A percentile compares a stretch with the other conserved stretches of the same genome.
phyloP scores from a whole-genome alignment of 179 eudicot genomes.

The Sideroxylon spinosum region DNA sequence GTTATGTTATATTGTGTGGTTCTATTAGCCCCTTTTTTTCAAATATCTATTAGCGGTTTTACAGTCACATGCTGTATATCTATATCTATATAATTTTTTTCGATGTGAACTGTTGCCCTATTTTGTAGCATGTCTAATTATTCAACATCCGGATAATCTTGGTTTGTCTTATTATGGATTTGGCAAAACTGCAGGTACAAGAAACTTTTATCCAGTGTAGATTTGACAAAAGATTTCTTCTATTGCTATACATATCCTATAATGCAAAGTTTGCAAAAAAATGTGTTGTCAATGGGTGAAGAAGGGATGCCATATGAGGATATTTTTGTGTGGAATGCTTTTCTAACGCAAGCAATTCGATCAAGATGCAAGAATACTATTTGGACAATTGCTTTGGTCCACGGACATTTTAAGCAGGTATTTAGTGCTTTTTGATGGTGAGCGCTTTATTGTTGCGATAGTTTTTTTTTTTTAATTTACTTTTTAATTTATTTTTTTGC shows the following conservation, averaged over 20 bases:
- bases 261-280: slow-evolving; percentile 91
- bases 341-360: slow-evolving; percentile 78
- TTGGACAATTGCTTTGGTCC: slow-evolving; percentile 90
- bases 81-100: too few relatives aligned
- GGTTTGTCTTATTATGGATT: background rate
- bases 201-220: slow-evolving; percentile 95
- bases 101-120: background rate
- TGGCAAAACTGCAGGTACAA: slow-evolving; percentile 71
- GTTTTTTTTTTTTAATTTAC: too few relatives aligned
- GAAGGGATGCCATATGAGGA: slow-evolving; percentile 77
- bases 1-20: background rate
- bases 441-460: background rate
- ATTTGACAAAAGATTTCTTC: slow-evolving; percentile 94
- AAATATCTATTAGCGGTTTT: background rate
- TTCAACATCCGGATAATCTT: background rate
- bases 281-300: slow-evolving; percentile 60
- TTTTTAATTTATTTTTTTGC: too few relatives aligned
- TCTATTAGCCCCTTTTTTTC: background rate
- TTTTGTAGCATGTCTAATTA: background rate
- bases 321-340: slow-evolving; percentile 95
- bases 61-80: background rate
- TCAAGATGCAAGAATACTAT: slow-evolving; percentile 85
- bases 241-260: slow-evolving; percentile 93
- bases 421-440: slow-evolving; percentile 4
- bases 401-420: slow-evolving; percentile 96